Evolutionary conservation across 306 rosid species (phyloP).

Genomic region (Leucaena leucocephala): DNA sequence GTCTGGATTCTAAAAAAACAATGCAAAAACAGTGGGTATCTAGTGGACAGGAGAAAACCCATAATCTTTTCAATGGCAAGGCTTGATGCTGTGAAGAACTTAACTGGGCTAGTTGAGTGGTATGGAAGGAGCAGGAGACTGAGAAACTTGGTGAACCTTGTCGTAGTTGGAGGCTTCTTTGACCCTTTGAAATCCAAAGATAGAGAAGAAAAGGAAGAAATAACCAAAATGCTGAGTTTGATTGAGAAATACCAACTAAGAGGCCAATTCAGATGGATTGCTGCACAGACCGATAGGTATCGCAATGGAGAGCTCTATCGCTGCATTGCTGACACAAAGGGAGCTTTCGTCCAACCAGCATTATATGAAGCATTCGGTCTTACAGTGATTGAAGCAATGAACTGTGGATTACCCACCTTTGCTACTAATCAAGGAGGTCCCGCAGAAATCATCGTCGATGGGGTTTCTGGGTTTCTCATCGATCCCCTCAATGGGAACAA

Average conservation of each 20-base stretch:
- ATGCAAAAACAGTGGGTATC: conserved; percentile 63
- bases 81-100: conserved; percentile 83
- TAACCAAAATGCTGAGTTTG: conserved; percentile 70
- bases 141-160: conserved; percentile 80
- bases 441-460: conserved; percentile 83
- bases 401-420: conserved; percentile 89
- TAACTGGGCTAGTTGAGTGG: conserved; percentile 83
- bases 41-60: conserved; percentile 69
- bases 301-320: conserved; percentile 91
- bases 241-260: conserved; percentile 62
- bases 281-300: conserved; percentile 77
- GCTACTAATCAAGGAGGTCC: conserved; percentile 98
- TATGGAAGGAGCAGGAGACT: conserved; percentile 75
- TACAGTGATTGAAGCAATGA: conserved; percentile 97
- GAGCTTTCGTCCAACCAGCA: conserved; percentile 97
- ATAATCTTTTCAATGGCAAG: conserved; percentile 93
- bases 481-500: conserved; percentile 77
- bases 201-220: conserved; percentile 81
- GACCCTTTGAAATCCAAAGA: conserved; percentile 87
- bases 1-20: not conserved
- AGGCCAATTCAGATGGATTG: conserved; percentile 94
- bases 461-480: conserved; percentile 79
- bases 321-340: conserved; percentile 81
- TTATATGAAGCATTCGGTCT: conserved; percentile 92
- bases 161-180: conserved; percentile 91